Conservation (phyloP, 2,329 filamentous ascomycete species). For the Nemania diffusa region DNA sequence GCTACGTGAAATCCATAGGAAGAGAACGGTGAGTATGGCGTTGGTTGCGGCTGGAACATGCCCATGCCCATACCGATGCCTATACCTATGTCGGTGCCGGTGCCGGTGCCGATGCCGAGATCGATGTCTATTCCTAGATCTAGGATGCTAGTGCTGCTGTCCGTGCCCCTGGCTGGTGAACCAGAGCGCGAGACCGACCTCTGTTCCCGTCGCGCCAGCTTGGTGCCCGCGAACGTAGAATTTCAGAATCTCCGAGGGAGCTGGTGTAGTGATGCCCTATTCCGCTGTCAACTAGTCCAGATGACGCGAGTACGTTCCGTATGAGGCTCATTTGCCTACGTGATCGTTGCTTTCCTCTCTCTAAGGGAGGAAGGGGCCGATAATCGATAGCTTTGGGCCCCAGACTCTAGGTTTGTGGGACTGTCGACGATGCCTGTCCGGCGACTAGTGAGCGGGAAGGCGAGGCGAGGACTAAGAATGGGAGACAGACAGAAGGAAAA, state of each 20-base stretch:
- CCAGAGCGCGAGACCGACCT: conserved; percentile 28
- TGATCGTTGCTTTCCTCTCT: conserved; percentile 16
- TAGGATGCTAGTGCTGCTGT: conserved; percentile 14
- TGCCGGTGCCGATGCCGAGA: conserved; percentile 41
- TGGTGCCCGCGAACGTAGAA: conserved; percentile 29
- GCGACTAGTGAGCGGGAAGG: conserved; percentile 24
- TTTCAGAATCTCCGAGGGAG: conserved; percentile 24
- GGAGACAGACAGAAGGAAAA: conserved; percentile 4
- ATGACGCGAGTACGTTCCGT: conserved; percentile 24
- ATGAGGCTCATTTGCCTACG: conserved; percentile 33
- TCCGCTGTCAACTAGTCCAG: conserved; percentile 26
- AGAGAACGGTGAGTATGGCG: conserved; percentile 58
- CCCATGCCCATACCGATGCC: conserved; percentile 21
- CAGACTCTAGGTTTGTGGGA: conserved; percentile 38
- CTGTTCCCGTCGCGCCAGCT: conserved; percentile 36
- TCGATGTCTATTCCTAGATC: conserved; percentile 40
- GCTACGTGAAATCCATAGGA: conserved; percentile 54
- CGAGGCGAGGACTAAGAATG: conserved; percentile 12
- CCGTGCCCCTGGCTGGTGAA: conserved; percentile 26
- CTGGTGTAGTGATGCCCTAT: conserved; percentile 15
- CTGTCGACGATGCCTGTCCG: conserved; percentile 27
- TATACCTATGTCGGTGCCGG: conserved; percentile 39
- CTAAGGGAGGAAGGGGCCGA: conserved; percentile 16
- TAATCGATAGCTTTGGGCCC: conserved; percentile 22
- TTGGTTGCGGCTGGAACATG: conserved; percentile 67